Conservation (phyloP, 2,329 filamentous ascomycete species). For the Colletotrichum trifolii region DNA sequence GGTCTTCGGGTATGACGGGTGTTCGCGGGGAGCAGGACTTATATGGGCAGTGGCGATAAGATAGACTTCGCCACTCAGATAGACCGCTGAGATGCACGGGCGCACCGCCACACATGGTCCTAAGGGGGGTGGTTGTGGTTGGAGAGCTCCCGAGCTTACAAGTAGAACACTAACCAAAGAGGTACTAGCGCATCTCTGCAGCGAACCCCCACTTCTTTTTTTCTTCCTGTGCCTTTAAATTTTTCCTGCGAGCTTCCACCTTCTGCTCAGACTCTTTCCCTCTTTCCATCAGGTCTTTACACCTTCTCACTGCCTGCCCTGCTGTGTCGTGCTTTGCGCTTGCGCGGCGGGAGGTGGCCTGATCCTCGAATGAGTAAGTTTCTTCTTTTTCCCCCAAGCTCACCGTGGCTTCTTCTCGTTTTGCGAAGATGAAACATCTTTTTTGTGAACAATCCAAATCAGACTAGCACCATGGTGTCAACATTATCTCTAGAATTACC, state of each 20-base stretch:
- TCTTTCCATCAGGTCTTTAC: constrained; percentile 39
- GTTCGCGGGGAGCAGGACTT: constrained; percentile 39
- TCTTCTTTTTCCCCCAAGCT: not conserved
- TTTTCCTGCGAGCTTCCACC: constrained; percentile 42
- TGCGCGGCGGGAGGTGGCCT: constrained; percentile 12
- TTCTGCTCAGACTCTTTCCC: constrained; percentile 34
- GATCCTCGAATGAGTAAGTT: constrained; percentile 30
- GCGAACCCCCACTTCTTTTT: constrained; percentile 17
- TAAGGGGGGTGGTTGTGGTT: constrained; percentile 33
- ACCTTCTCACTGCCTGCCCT: constrained; percentile 24
- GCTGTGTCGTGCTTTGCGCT: not conserved
- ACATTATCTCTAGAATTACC: constrained; percentile 62
- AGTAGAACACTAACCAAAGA: constrained; percentile 21
- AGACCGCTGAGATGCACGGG: constrained; percentile 29
- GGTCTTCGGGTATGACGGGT: constrained; percentile 11
- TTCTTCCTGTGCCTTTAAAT: constrained; percentile 35
- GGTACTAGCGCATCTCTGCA: constrained; percentile 40
- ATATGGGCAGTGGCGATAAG: constrained; percentile 36
- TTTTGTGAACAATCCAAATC: constrained; percentile 71
- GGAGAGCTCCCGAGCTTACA: no score
- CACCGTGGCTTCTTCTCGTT: constrained; percentile 19
- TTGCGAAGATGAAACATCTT: constrained; percentile 53
- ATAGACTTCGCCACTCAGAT: constrained; percentile 42
- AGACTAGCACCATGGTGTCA: constrained; percentile 67
- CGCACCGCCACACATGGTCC: constrained; percentile 50